Evolutionary conservation across 2,329 filamentous ascomycete species (phyloP), one percentile per base, ranked within the genome.

Genomic region (Paraphaeosphaeria sporulosa): DNA sequence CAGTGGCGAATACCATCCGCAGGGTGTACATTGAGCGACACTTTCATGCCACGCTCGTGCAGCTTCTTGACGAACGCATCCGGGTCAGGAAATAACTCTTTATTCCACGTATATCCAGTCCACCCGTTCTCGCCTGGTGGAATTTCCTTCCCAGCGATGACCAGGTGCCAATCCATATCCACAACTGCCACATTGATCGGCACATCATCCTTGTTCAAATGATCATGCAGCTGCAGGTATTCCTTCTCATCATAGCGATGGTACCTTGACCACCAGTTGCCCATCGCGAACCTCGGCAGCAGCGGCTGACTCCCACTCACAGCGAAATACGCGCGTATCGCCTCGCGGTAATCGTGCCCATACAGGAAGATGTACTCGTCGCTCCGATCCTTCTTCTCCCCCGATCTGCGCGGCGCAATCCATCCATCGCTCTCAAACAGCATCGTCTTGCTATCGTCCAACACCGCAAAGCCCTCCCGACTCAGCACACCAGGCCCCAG

Each of bases 101-200:
- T 82, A 67, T 89, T 84, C 87, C 87, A 89, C 1, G 84, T 87
- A 65, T 89, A 89, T 1, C 87, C 87, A 0, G 85, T 87, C 83
- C 84, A 87, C 19, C 85, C 85, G n/a, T 81, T 80, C 21, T 69
- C 62, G 8, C 71, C 71, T 12, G 67, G 63, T 19, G 64, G 71
- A 30, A 70, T 66, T 55, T 78, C 73, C 12, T 72, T 81, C 70
- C 63, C 66, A 63, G 54, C n/a, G 5, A 51, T 57, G 0, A 88
- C 85, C 46, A 83, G 71, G 73, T 89, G 87, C 87, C 87, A 89
- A 70, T 89, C 87, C 87, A 89, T 89, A 67, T 90, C 87, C 3
- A 89, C 73, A 0, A 89, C 86, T 1, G 83, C 86, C 6, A 88
- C 85, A 5, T 82, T 85, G 40, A 89, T 75, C 0, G 87, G 87